A percentile compares a stretch with the other conserved stretches of the same genome.
These are phyloP conservation scores for Ustilago tritici DNA, from an alignment of 1,284 basidiomycete species.

Conservation along the genomic window DNA sequence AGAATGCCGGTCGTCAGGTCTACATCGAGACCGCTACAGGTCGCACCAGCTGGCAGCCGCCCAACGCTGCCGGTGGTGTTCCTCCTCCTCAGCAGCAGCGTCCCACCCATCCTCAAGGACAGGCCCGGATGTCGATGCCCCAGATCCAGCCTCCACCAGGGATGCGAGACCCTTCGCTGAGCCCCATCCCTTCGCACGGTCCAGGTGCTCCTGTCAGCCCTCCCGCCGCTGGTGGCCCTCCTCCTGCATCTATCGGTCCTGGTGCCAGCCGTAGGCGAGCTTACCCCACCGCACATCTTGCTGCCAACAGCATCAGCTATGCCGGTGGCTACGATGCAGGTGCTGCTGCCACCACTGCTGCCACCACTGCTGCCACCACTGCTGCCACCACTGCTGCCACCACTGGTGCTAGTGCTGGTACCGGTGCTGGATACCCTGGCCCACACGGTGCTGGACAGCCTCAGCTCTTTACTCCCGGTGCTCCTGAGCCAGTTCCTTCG, in stretches of 20 bases:
- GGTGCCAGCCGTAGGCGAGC: conserved; percentile 71
- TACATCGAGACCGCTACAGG: conserved; percentile 75
- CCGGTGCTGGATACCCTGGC: conserved; percentile 43
- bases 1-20: conserved; percentile 81
- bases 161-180: conserved; percentile 51
- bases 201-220: conserved; percentile 51
- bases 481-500: conserved; percentile 40
- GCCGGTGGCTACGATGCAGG: conserved; percentile 70
- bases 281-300: conserved; percentile 71
- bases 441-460: conserved; percentile 41
- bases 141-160: conserved; percentile 59
- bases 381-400: conserved; percentile 53
- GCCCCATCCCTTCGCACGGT: conserved; percentile 43
- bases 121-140: conserved; percentile 68
- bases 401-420: no score
- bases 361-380: conserved; percentile 57
- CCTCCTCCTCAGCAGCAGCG: conserved; percentile 41
- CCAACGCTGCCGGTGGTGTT: conserved; percentile 33
- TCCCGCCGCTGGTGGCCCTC: conserved; percentile 61
- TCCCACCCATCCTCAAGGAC: conserved; percentile 64
- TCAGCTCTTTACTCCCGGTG: conserved; percentile 56
- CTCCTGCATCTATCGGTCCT: conserved; percentile 68
- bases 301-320: conserved; percentile 68
- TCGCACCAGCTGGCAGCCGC: conserved; percentile 69
- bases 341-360: conserved; percentile 65